Conservation (phyloP, 495 filamentous ascomycete species). For the Astrothelium macrocarpum region DNA sequence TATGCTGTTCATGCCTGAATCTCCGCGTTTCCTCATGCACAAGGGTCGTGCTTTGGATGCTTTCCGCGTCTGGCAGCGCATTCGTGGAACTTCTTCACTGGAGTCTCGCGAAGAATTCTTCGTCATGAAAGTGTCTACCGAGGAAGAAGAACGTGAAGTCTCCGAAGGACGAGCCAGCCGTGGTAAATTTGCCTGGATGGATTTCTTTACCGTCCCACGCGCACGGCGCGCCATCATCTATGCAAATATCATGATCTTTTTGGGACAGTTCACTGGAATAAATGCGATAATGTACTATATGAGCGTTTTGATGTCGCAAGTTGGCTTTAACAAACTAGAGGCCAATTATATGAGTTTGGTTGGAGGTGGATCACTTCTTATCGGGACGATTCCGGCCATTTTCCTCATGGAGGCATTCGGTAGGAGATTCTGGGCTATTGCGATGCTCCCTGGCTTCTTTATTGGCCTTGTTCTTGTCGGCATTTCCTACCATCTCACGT, state of each 20-base stretch:
- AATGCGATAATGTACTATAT: slow-evolving; percentile 58
- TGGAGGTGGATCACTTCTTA: slow-evolving; percentile 46
- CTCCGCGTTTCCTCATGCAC: slow-evolving; percentile 49
- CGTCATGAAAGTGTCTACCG: slow-evolving; percentile 48
- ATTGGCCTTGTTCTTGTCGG: slow-evolving; percentile 50
- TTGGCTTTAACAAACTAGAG: slow-evolving; percentile 44
- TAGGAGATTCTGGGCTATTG: slow-evolving; percentile 52
- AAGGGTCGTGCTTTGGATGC: slow-evolving; percentile 40
- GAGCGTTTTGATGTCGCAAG: slow-evolving; percentile 46
- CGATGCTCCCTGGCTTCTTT: slow-evolving; percentile 53
- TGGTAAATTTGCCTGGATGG: slow-evolving; percentile 45
- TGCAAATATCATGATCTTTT: slow-evolving; percentile 53
- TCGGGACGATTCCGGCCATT: slow-evolving; percentile 50
- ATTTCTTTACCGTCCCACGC: slow-evolving; percentile 51
- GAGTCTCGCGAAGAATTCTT: slow-evolving; percentile 52
- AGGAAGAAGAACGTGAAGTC: slow-evolving; percentile 35
- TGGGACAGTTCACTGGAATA: slow-evolving; percentile 53
- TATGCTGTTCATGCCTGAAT: slow-evolving; percentile 52
- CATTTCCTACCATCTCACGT: slow-evolving; percentile 39
- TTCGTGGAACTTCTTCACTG: slow-evolving; percentile 41
- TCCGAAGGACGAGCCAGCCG: slow-evolving; percentile 21
- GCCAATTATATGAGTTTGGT: slow-evolving; percentile 55
- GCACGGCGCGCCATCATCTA: slow-evolving; percentile 51
- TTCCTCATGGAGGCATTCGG: slow-evolving; percentile 52
- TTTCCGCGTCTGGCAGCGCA: slow-evolving; percentile 51